Evolutionary conservation across 2,329 filamentous ascomycete species (phyloP).

Genomic region (Exophiala aquamarina): DNA sequence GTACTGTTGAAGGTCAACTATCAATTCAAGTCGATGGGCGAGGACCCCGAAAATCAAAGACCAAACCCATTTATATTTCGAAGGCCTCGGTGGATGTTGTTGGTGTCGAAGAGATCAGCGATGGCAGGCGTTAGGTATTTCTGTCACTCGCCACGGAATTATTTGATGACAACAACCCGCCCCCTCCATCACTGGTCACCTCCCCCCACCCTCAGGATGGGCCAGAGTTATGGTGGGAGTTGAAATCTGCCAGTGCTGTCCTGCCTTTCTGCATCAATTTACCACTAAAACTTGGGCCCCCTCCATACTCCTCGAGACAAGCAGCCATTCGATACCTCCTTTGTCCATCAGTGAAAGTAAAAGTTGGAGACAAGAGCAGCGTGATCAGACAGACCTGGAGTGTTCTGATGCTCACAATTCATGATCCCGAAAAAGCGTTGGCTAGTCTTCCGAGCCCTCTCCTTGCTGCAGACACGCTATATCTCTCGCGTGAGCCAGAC

Average conservation of each 20-base stretch:
- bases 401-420: conserved; percentile 52
- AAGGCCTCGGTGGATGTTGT: conserved; percentile 53
- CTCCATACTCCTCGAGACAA: conserved; percentile 53
- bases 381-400: conserved; percentile 52
- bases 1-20: conserved; percentile 53
- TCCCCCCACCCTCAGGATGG: conserved; percentile 36
- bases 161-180: conserved; percentile 51
- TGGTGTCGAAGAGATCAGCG: conserved; percentile 52
- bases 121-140: conserved; percentile 49
- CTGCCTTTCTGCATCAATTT: conserved; percentile 55
- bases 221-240: conserved; percentile 45
- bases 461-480: conserved; percentile 42
- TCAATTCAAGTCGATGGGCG: conserved; percentile 48
- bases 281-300: conserved; percentile 55
- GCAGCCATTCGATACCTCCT: conserved; percentile 53
- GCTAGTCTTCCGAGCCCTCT: conserved; percentile 47
- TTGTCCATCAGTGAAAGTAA: conserved; percentile 48
- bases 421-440: conserved; percentile 57
- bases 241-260: conserved; percentile 47
- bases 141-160: conserved; percentile 53
- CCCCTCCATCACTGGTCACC: conserved; percentile 51
- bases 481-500: conserved; percentile 40
- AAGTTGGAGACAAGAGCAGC: conserved; percentile 48
- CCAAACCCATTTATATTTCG: conserved; percentile 45
- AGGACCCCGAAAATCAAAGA: conserved; percentile 40